phyloP scores from a whole-genome alignment of 352 stramenopile genomes.

The Phytophthora idaei region DNA sequence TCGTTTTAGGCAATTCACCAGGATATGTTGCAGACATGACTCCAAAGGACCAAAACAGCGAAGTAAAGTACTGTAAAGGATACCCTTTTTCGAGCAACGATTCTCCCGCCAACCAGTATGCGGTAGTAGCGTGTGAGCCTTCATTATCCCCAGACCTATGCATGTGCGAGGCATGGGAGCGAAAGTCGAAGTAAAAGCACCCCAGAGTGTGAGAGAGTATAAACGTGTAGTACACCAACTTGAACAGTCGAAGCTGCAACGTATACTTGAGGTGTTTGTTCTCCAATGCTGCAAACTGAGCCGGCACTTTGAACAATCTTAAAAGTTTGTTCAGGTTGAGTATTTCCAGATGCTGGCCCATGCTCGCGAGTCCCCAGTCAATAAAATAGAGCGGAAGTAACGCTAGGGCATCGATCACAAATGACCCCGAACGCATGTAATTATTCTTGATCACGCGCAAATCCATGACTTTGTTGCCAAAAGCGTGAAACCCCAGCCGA shows the following conservation, averaged over 20 bases:
- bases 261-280: conserved; percentile 72
- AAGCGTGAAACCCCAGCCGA: conserved; percentile 63
- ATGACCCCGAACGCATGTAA: conserved; percentile 55
- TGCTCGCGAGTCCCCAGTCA: conserved; percentile 40
- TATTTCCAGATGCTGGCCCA: conserved; percentile 35
- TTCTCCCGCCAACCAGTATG: conserved; percentile 41
- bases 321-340: conserved; percentile 76
- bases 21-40: conserved; percentile 67
- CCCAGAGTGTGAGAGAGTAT: conserved; percentile 61
- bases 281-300: conserved; percentile 55
- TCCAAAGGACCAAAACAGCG: conserved; percentile 72
- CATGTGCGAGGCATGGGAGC: conserved; percentile 31
- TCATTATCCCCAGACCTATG: conserved; percentile 4
- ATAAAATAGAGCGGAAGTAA: conserved; percentile 57
- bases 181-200: conserved; percentile 70
- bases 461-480: conserved; percentile 77
- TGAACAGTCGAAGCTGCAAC: conserved; percentile 66
- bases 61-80: conserved; percentile 60
- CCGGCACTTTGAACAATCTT: conserved; percentile 61
- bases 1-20: conserved; percentile 57
- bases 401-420: conserved; percentile 53
- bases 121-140: conserved; percentile 16
- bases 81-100: conserved; percentile 34
- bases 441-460: conserved; percentile 39
- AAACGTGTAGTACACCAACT: conserved; percentile 80